These are phyloP conservation scores for Neurospora cerealis DNA, from an alignment of 495 filamentous ascomycete species.

Conservation along the genomic window DNA sequence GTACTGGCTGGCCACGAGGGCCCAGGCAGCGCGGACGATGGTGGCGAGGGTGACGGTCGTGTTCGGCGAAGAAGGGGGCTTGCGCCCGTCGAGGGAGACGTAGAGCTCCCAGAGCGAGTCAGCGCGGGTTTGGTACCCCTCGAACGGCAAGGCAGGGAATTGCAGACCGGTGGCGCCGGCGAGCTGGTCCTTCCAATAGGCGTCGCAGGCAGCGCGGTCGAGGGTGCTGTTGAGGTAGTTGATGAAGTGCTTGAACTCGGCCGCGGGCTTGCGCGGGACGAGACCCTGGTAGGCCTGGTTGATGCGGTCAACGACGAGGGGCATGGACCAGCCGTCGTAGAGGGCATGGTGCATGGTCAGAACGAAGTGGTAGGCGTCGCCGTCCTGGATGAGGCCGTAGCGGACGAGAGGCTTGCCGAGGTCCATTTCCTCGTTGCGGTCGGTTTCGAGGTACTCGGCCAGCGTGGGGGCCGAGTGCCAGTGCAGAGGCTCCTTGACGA, in stretches of 20 bases:
- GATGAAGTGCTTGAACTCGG: constrained; percentile 37
- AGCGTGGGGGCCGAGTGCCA: constrained; percentile 38
- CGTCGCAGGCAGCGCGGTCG: constrained; percentile 21
- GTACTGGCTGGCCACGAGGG: constrained; percentile 44
- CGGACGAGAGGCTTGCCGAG: constrained; percentile 45
- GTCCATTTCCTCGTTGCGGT: constrained; percentile 36
- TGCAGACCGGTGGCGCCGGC: constrained; percentile 43
- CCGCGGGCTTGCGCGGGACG: constrained; percentile 31
- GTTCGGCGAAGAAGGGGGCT: neutral
- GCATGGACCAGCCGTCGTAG: constrained; percentile 60
- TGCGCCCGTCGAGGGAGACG: constrained; percentile 29
- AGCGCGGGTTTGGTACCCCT: constrained; percentile 44
- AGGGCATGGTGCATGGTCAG: constrained; percentile 58
- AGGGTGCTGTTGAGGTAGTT: constrained; percentile 27
- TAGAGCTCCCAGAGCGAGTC: constrained; percentile 43
- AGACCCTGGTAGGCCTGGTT: constrained; percentile 27
- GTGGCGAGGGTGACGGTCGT: constrained; percentile 44
- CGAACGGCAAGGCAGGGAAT: constrained; percentile 46
- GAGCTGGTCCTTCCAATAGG: constrained; percentile 35
- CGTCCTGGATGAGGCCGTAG: constrained; percentile 40
- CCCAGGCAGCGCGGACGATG: constrained; percentile 54
- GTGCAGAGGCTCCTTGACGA: constrained; percentile 39
- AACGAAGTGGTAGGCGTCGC: constrained; percentile 35
- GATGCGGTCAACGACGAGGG: constrained; percentile 45
- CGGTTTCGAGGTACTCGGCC: constrained; percentile 33